A percentile compares a stretch with the other conserved stretches of the same genome.
Conservation (phyloP, 352 stramenopile genomes). For the Elongisporangium prolatum region DNA sequence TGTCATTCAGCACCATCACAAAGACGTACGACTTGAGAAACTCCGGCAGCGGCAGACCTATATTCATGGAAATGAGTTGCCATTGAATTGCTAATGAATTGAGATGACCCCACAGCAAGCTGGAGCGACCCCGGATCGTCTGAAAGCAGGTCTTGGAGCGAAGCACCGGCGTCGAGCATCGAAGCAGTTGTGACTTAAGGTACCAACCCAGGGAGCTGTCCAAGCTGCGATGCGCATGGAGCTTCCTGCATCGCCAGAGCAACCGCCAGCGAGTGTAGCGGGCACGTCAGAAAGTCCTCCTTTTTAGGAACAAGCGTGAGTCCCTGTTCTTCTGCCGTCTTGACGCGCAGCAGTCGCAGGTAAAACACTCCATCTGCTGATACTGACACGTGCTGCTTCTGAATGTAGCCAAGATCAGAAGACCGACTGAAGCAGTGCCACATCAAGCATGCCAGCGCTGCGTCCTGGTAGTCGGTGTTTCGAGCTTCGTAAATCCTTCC, state of each 20-base stretch:
- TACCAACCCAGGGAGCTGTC: no score
- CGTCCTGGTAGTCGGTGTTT: slow-evolving; percentile 4
- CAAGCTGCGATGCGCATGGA: neutral
- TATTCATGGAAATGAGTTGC: no score
- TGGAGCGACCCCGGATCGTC: no score
- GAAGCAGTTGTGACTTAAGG: no score
- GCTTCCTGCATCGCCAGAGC: neutral
- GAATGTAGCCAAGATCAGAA: neutral
- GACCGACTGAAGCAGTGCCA: slow-evolving; percentile 1
- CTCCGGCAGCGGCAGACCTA: no score
- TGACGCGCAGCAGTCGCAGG: slow-evolving; percentile 2
- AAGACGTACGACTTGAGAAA: no score
- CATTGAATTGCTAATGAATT: no score
- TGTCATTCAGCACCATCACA: no score
- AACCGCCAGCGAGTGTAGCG: neutral
- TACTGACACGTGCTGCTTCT: slow-evolving; percentile 2
- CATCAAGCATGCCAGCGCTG: slow-evolving; percentile 1
- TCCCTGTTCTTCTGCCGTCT: slow-evolving; percentile 7
- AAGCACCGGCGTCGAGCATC: no score
- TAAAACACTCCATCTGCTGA: neutral
- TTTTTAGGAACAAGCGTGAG: slow-evolving; percentile 4
- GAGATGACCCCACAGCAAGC: no score
- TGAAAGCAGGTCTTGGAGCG: slow-evolving; percentile 8
- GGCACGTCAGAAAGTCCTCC: slow-evolving; percentile 1
- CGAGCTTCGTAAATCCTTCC: slow-evolving; percentile 5